Evolutionary conservation across 352 stramenopile genomes (phyloP).

Genomic region (Globisporangium paroecandrum): DNA sequence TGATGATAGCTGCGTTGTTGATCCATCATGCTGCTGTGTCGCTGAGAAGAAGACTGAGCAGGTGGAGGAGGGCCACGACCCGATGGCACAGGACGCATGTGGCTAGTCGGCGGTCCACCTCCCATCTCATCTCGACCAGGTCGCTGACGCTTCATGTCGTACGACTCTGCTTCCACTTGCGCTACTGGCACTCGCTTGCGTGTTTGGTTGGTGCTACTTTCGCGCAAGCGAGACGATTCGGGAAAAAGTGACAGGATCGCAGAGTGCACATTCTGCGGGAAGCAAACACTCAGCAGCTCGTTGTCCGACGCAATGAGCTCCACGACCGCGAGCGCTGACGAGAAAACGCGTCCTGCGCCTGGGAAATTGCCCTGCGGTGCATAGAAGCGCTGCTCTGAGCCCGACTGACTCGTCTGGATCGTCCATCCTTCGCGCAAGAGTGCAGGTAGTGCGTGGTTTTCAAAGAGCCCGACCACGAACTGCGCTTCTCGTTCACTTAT

Average conservation of each 20-base stretch:
- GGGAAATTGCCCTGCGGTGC: constrained; percentile 31
- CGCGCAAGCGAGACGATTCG: constrained; percentile 21
- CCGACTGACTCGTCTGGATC: constrained; percentile 36
- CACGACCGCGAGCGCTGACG: constrained; percentile 63
- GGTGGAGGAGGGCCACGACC: neutral
- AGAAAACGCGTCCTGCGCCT: constrained; percentile 38
- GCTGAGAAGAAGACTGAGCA: neutral
- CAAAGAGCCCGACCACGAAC: constrained; percentile 74
- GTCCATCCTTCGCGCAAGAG: constrained; percentile 67
- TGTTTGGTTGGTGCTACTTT: constrained; percentile 1
- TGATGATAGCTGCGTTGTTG: neutral
- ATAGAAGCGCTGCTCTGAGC: constrained; percentile 35
- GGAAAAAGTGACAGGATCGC: constrained; percentile 67
- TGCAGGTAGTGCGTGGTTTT: constrained; percentile 70
- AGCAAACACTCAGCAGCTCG: constrained; percentile 57
- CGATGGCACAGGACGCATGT: constrained; percentile 2
- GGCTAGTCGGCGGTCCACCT: neutral
- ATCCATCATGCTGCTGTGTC: neutral
- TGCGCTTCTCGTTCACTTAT: constrained; percentile 73
- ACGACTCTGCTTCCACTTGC: constrained; percentile 12
- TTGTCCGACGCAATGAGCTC: constrained; percentile 68
- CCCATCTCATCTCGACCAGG: constrained; percentile 13
- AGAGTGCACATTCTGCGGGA: constrained; percentile 68
- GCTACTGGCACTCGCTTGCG: constrained; percentile 23
- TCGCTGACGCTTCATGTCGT: constrained; percentile 34